Conservation (phyloP, 768 basidiomycete genomes). For the Suillus occidentalis region DNA sequence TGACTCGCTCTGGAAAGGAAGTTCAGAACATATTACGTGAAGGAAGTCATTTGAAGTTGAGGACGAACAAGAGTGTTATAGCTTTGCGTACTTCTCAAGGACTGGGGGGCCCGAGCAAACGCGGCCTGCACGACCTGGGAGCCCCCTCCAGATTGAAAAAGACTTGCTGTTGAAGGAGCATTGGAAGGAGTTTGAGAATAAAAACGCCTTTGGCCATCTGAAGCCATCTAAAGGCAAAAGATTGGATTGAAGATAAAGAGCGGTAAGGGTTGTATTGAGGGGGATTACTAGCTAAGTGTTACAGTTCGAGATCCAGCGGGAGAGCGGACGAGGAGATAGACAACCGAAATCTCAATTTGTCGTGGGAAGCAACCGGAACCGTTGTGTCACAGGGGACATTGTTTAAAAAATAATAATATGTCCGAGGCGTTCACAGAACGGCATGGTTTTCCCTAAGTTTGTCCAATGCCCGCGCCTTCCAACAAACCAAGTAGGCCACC, state of each 20-base stretch:
- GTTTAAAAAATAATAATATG: background rate
- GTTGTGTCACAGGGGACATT: background rate
- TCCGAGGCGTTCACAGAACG: background rate
- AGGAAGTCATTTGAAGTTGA: background rate
- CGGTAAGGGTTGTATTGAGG: background rate
- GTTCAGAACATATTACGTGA: background rate
- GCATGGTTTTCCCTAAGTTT: background rate
- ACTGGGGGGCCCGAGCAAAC: slow-evolving; percentile 40
- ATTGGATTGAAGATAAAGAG: slow-evolving; percentile 22
- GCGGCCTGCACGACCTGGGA: slow-evolving; percentile 40
- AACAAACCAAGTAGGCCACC: slow-evolving; percentile 48
- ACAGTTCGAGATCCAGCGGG: slow-evolving; percentile 3
- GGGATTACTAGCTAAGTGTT: slow-evolving; percentile 7
- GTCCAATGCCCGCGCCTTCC: slow-evolving; percentile 41
- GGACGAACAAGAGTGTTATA: slow-evolving; percentile 41
- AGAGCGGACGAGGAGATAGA: background rate
- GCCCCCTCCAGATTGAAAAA: slow-evolving; percentile 39
- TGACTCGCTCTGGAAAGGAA: slow-evolving; percentile 37
- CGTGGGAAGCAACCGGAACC: slow-evolving; percentile 5
- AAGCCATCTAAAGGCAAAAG: slow-evolving; percentile 24
- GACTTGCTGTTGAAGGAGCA: slow-evolving; percentile 53
- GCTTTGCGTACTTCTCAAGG: slow-evolving; percentile 40
- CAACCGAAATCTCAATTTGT: background rate
- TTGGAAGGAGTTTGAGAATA: slow-evolving; percentile 40
- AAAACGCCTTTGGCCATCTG: slow-evolving; percentile 41